Evolutionary conservation across 495 filamentous ascomycete genomes (phyloP), one percentile per base, ranked within the genome.

Genomic region (Neurospora tetrasperma): DNA sequence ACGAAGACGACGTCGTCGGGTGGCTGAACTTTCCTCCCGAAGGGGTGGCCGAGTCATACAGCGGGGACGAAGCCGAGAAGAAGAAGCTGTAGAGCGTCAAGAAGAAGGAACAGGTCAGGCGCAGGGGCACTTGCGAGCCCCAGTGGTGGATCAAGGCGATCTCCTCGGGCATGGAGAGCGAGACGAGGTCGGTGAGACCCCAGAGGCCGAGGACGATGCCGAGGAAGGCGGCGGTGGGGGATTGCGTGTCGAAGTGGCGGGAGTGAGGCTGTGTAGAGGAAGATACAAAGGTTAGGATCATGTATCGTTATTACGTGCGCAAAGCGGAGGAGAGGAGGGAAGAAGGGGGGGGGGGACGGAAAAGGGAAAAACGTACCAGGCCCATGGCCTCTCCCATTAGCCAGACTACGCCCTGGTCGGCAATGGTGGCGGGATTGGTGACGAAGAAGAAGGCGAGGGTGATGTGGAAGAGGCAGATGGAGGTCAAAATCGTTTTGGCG

Each of bases 381-480:
- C 88, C 87, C 88, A 96, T 90, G 59, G 93, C 86, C 79, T 96
- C 93, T 59, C 94, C 94, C 16, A 97, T 82, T 54, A 97, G 88
- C 76, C 89, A 94, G 70, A 97, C 92, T 11, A 97, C 76, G 59
- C 92, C 90, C 71, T 94, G 93, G 78, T 96, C 90, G 59, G 90
- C 88, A 74, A 97, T 86, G 72, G 85, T 82, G 44, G 81, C 78
- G 4, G 94, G 94, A 38, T 86, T 88, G 70, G 87, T 90, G 78
- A 94, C 86, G 83, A 97, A 90, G 86, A 94, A 93, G 81, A 90
- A 94, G 78, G 88, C 91, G 38, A 95, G 86, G 23, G 92, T 91
- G 73, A 96, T 81, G 81, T 95, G 90, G 85, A 95, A 91, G 80
- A 97, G 86, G 75, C 89, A 91, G 73, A 97, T 84, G 43, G 88